Percentiles rank a stretch among this genome's conserved stretches.
These are phyloP conservation scores for Eucalyptus dawsonii DNA, from an alignment of 345 rosid genomes.

Conservation along the genomic window DNA sequence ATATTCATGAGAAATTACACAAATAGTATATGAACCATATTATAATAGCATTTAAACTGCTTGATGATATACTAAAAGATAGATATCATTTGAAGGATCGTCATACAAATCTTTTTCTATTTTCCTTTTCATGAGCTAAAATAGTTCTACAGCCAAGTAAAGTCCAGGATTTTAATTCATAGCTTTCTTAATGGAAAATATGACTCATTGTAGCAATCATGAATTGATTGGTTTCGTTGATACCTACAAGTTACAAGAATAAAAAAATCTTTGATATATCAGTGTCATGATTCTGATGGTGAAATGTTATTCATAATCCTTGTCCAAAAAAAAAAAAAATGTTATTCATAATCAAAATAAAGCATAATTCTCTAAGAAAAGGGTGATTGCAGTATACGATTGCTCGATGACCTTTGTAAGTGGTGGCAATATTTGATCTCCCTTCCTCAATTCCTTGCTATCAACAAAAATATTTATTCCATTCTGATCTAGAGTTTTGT, in stretches of 20 bases:
- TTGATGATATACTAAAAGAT: neutral
- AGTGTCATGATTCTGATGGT: neutral
- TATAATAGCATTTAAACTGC: too few species aligned
- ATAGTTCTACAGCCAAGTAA: neutral
- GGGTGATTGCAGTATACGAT: rapidly evolving
- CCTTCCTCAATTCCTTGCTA: too few species aligned
- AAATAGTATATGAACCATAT: too few species aligned
- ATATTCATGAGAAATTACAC: too few species aligned
- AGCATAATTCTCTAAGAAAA: too few species aligned
- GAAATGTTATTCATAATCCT: neutral
- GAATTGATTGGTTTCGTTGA: neutral
- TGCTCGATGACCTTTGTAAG: too few species aligned
- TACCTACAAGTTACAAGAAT: neutral
- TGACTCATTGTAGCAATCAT: neutral
- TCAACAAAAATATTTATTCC: too few species aligned
- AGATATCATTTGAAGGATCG: neutral
- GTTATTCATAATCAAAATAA: neutral
- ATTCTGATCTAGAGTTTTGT: too few species aligned
- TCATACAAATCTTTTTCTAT: neutral
- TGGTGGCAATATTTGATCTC: too few species aligned
- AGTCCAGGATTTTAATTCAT: neutral
- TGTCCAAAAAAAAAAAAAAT: too few species aligned
- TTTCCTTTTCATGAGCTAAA: neutral
- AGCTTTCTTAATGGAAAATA: neutral
- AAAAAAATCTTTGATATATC: neutral